phyloP scores from a whole-genome alignment of 1,284 basidiomycete genomes.

The Anthracocystis setariae region DNA sequence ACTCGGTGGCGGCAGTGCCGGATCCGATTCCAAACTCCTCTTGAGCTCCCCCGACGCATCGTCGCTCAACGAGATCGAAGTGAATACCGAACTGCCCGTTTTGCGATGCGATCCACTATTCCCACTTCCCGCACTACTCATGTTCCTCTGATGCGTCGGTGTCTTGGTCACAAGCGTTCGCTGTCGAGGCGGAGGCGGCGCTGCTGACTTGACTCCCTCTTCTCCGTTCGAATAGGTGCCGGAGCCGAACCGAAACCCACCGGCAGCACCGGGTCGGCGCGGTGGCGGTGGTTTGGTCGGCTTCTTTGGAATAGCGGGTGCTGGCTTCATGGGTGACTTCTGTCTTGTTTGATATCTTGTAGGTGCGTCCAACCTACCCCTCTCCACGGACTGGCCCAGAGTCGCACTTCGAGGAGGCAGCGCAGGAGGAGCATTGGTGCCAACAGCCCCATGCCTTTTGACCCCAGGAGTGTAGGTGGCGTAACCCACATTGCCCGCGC shows the following conservation, averaged over 20 bases:
- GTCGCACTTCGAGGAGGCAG: conserved; percentile 42
- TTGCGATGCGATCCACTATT: conserved; percentile 11
- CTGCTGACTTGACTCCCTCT: background rate
- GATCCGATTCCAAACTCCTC: conserved; percentile 22
- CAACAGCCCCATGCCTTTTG: conserved; percentile 5
- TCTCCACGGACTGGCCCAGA: conserved; percentile 9
- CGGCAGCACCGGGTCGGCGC: conserved; percentile 28
- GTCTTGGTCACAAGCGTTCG: conserved; percentile 1
- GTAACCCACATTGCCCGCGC: conserved; percentile 6
- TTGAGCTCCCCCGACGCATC: conserved; percentile 34
- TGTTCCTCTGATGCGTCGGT: conserved; percentile 6
- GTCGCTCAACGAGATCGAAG: conserved; percentile 36
- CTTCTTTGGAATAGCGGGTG: conserved; percentile 15
- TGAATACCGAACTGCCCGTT: conserved; percentile 35
- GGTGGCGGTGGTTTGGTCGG: conserved; percentile 28
- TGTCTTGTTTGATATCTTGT: conserved; percentile 15
- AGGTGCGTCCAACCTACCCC: conserved; percentile 2
- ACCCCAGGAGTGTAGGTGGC: conserved; percentile 40
- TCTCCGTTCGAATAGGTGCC: background rate
- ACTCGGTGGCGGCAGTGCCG: conserved; percentile 11
- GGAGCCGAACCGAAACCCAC: conserved; percentile 32
- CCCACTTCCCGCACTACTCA: background rate
- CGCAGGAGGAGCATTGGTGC: conserved; percentile 37
- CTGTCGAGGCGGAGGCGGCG: conserved; percentile 9
- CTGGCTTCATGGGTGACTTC: conserved; percentile 11